phyloP scores from a whole-genome alignment of 768 basidiomycete species.

The Dioszegia hungarica region DNA sequence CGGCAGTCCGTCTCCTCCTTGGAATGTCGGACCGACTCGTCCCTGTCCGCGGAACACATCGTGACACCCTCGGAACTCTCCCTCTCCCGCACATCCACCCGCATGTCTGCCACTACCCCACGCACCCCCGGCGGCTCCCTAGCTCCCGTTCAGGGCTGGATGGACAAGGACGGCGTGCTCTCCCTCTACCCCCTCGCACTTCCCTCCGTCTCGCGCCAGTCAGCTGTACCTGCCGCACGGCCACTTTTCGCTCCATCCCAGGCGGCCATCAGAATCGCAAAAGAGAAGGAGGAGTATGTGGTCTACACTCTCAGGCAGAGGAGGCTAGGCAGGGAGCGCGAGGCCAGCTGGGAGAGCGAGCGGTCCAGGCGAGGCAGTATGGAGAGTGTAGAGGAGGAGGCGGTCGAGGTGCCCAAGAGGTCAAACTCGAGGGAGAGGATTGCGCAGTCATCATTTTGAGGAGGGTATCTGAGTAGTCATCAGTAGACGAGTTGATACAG shows the following conservation, averaged over 20 bases:
- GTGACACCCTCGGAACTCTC: slow-evolving; percentile 22
- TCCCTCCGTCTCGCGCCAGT: slow-evolving; percentile 13
- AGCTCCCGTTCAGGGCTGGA: slow-evolving; percentile 39
- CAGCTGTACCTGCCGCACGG: slow-evolving; percentile 23
- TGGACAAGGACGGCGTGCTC: slow-evolving; percentile 36
- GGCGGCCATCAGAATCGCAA: slow-evolving; percentile 15
- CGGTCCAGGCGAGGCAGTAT: slow-evolving; percentile 9
- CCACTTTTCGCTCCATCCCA: slow-evolving; percentile 32
- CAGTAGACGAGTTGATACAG: neutral
- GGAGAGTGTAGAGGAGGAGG: slow-evolving; percentile 26
- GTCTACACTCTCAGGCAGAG: slow-evolving; percentile 14
- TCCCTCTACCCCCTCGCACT: slow-evolving; percentile 42
- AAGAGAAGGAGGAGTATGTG: slow-evolving; percentile 16
- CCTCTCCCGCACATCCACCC: neutral
- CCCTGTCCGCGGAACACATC: slow-evolving; percentile 10
- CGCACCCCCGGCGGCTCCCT: slow-evolving; percentile 6
- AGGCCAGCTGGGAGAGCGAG: slow-evolving; percentile 24
- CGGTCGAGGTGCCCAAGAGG: slow-evolving; percentile 9
- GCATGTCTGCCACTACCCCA: neutral
- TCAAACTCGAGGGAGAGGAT: neutral
- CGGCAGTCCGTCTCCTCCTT: slow-evolving; percentile 1
- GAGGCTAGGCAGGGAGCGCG: slow-evolving; percentile 17
- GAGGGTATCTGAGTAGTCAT: neutral
- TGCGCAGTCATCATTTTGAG: slow-evolving; percentile 3
- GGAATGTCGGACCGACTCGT: neutral